Conservation (phyloP, 2,329 filamentous ascomycete genomes). For the Bipolaris sorokiniana region DNA sequence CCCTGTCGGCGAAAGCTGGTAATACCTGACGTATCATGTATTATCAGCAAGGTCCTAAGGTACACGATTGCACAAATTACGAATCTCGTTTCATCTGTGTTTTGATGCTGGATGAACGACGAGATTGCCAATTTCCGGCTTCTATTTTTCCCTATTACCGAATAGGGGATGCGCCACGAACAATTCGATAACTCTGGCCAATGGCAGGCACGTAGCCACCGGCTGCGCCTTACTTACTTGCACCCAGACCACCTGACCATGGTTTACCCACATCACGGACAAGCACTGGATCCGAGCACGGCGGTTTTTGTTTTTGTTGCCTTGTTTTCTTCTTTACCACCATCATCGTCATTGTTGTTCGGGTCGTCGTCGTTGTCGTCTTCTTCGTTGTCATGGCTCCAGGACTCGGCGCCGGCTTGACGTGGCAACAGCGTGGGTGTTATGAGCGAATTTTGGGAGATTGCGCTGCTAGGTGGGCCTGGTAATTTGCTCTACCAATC, state of each 20-base stretch:
- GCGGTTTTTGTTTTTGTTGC: constrained; percentile 8
- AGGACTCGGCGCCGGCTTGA: constrained; percentile 8
- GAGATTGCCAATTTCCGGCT: constrained; percentile 24
- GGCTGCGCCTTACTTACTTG: constrained; percentile 15
- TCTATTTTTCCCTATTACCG: not conserved
- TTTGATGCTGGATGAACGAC: constrained; percentile 10
- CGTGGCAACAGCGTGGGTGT: constrained; percentile 8
- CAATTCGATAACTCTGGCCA: constrained; percentile 8
- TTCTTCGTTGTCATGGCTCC: constrained; percentile 8
- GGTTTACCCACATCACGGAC: constrained; percentile 10
- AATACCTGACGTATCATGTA: constrained; percentile 8
- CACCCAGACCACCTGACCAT: constrained; percentile 5
- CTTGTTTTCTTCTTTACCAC: not conserved
- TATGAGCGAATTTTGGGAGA: constrained; percentile 11
- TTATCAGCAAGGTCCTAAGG: constrained; percentile 12
- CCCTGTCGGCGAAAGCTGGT: constrained; percentile 1
- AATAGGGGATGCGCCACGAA: constrained; percentile 8
- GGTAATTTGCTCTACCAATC: constrained; percentile 10
- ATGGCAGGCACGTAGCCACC: constrained; percentile 12
- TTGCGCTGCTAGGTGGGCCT: constrained; percentile 14
- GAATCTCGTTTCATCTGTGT: constrained; percentile 22
- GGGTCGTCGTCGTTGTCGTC: not conserved
- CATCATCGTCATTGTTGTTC: not conserved
- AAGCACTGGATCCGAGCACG: constrained; percentile 13
- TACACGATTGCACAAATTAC: constrained; percentile 15